Base-by-base conservation (phyloP, 2,329 filamentous ascomycete genomes). In the Claviceps citrina region DNA sequence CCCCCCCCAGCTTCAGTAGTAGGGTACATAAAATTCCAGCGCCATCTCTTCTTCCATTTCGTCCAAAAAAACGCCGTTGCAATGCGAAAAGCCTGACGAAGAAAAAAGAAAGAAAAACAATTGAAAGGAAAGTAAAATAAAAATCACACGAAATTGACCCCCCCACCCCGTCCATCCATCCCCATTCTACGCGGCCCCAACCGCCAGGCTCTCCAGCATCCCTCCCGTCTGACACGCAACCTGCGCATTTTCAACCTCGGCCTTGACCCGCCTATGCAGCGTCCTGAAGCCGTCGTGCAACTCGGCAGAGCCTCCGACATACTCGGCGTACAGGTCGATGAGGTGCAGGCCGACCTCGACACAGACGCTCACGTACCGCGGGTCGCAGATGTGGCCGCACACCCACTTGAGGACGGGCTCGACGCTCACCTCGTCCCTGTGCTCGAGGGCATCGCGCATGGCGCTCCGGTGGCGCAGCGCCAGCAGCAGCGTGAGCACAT, bases 381-480 rank as follows among this genome's bases (percentile, higher is more conserved):
- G 84, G 55, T 95, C 81, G 30, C 78, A 71, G 49, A 98, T 81
- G 60, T 89, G 76, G 49, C 74, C 78, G 57, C 77, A 76, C 8
- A 89, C 71, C 86, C 87, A 96, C 53, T 73, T 74, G 38, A 98
- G 66, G 10, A 96, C 71, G 1, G 89, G 87, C 57, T 84, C 74
- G 4, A 98, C 75, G 0, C 78, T 78, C 31, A 77, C 67, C 59
- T 94, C 86, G 54, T 94, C 83, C 34, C 91, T 76, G 45, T 78
- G 76, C 53, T 81, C 73, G 34, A 98, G 72, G 4, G 91, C 85
- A 27, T 81, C 75, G 36, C 82, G 77, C 44, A 95, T 70, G 1
- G 86, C 89, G 44, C 81, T 85, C 44, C 89, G 82, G 61, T 98
- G 89, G 31, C 84, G 80, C 26, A 98, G 71, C 6, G 86, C 83